A percentile compares a stretch with the other conserved stretches of the same genome.
Conservation (phyloP, 1,284 basidiomycete species). For the Rhodotorula mucilaginosa region DNA sequence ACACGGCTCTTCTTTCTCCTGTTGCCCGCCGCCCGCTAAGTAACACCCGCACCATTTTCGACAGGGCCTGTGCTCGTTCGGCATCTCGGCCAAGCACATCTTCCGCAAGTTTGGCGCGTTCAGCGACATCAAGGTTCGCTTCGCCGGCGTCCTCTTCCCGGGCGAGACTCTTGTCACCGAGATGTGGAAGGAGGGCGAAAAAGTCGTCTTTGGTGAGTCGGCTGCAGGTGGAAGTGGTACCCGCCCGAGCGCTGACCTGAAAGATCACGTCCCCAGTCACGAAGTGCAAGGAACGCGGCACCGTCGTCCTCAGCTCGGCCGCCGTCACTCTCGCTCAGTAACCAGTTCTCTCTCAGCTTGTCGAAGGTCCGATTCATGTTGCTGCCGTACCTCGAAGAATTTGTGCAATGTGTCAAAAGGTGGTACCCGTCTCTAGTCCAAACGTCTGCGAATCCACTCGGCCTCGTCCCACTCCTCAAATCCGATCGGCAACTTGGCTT, state of each 20-base stretch:
- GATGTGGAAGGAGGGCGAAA: conserved; percentile 96
- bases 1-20: not conserved
- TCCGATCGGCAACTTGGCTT: not conserved
- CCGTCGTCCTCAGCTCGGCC: conserved; percentile 67
- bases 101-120: conserved; percentile 79
- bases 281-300: conserved; percentile 72
- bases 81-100: conserved; percentile 92
- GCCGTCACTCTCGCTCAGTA: conserved; percentile 63
- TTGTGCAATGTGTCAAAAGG: not conserved
- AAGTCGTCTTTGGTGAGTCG: conserved; percentile 81
- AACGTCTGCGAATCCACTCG: too few relatives aligned
- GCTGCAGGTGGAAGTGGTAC: not conserved
- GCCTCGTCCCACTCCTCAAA: conserved; percentile 1
- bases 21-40: not conserved
- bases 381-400: not conserved
- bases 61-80: conserved; percentile 74
- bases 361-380: not conserved
- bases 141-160: conserved; percentile 86
- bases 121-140: conserved; percentile 94
- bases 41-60: not conserved
- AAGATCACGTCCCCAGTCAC: conserved; percentile 44
- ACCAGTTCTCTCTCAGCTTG: not conserved
- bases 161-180: conserved; percentile 91
- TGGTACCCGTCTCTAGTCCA: too few relatives aligned
- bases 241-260: not conserved